Base-by-base conservation (phyloP, 176 grass and related monocot species). In the Lolium rigidum region DNA sequence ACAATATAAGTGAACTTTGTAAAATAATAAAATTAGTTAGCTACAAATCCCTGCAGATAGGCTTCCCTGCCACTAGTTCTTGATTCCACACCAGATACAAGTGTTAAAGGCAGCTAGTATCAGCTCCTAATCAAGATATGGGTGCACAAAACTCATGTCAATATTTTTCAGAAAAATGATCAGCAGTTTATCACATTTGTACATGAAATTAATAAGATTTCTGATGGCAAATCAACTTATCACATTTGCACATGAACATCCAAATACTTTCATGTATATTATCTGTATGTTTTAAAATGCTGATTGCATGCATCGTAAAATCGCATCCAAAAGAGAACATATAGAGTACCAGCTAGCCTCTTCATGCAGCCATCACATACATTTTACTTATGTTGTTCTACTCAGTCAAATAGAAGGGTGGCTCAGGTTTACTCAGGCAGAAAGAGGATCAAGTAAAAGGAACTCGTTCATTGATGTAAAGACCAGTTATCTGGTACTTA, bases 401-500 rank as follows among this genome's bases (percentile, higher is more conserved):
- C 6, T 67, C 64, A 67, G 28, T 37, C 12, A 67, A 67, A 67
- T 67, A 17, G 26, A 37, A 67, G 7, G 15, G 35, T 39, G 7
- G 7, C 16, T 20, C 35, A 69, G 66, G 66, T 69, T 69, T 39
- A 35, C 31, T 69, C 16, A 69, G 16, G 39, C 9, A 69, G 66
- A 39, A 69, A 39, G 16, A 39, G 66, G 35, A 41, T 41, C 15
- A 68, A 66, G 64, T 37, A 66, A 17, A 24, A 68, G 65, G 14
- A 68, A 68, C 65, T 68, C 28, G 14, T 68, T 68, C 18, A 38
- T 31, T 68, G 6, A 68, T 68, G 65, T 38, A 38, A 38, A 39
- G 17, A 20, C 1, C 81, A 82, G n/a, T 47, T 84, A 82, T 83
- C 51, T 79, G 77, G 51, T 83, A 91, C 93, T 91, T 87, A 99